Evolutionary conservation across 2,329 filamentous ascomycete species (phyloP).

Genomic region (Septoria petroselini): DNA sequence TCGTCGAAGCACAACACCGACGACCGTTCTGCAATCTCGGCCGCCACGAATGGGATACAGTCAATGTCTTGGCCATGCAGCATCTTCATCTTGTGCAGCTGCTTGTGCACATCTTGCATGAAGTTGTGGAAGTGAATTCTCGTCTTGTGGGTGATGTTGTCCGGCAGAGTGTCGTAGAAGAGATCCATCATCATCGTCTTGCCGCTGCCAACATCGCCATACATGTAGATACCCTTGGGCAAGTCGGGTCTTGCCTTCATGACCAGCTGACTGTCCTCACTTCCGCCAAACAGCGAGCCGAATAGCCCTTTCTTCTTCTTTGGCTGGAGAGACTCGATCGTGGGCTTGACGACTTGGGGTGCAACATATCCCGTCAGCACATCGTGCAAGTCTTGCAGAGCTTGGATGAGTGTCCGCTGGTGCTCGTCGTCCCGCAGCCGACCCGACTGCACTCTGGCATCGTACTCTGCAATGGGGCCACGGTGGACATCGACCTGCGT

Average conservation of each 20-base stretch:
- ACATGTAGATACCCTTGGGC: constrained; percentile 89
- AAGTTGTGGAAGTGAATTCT: constrained; percentile 99
- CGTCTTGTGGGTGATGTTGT: constrained; percentile 75
- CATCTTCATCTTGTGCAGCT: constrained; percentile 87
- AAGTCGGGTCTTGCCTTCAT: constrained; percentile 65
- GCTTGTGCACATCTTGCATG: constrained; percentile 95
- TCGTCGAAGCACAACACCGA: constrained; percentile 96
- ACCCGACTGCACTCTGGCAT: constrained; percentile 71
- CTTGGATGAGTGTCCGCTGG: constrained; percentile 86
- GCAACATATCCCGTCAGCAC: constrained; percentile 72
- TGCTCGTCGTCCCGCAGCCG: constrained; percentile 81
- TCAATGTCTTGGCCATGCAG: constrained; percentile 85
- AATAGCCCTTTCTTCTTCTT: constrained; percentile 52
- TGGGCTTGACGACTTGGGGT: constrained; percentile 72
- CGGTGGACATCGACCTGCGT: constrained; percentile 34
- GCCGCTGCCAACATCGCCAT: constrained; percentile 91
- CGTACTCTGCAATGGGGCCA: constrained; percentile 85
- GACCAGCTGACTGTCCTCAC: constrained; percentile 23
- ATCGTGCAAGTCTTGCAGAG: constrained; percentile 82
- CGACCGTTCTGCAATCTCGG: constrained; percentile 81
- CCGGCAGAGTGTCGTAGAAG: constrained; percentile 88
- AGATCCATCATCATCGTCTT: constrained; percentile 99
- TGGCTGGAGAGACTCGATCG: constrained; percentile 64
- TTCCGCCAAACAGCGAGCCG: constrained; percentile 59
- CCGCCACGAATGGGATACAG: constrained; percentile 84